Evolutionary conservation across 495 filamentous ascomycete species (phyloP), one percentile per base, ranked within the genome.

Genomic region (Monascus purpureus): DNA sequence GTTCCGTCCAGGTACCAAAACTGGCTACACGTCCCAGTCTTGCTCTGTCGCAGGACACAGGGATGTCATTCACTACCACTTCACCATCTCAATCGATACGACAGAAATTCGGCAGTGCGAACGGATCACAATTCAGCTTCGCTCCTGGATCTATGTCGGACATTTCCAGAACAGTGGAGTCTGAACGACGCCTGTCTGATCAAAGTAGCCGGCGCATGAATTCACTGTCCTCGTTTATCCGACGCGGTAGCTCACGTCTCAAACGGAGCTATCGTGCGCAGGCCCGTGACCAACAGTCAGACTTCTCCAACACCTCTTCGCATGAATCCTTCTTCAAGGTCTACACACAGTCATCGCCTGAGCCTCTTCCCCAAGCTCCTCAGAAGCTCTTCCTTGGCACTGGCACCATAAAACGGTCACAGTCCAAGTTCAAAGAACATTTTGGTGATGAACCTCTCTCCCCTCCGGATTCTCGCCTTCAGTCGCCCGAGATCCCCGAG

Each of bases 341-440:
- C 14, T 49, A 55, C 17, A 56, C 58, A 3, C 33, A 37, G 5
- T 55, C 54, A 14, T 49, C 52, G n/a, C 52, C 55, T 6, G 51
- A 45, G 2, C 53, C 56, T 23, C 42, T 47, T 4, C 34, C 50
- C 7, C 48, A 49, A 11, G 55, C 61, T 31, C 57, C 65, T 11
- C 61, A 68, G 0, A 55, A 63, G 37, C 50, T 45, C 23, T 59
- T 57, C 37, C 53, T 53, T 26, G 60, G 59, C 22, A 67, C 70
- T 6, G 68, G 65, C 8, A 66, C 65, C 1, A 73, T 85, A 6
- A 73, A 75, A 38, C 76, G 84, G 17, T 82, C 83, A 2, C 80
- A 81, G 55, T 93, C 84, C 25, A 87, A 83, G 28, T 95, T 95
- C 62, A 73, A 76, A n/a, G 86, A 95, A 52, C 85, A 93, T 49